Conservation (phyloP, 257 asterid genomes). For the Fraxinus quadrangulata region DNA sequence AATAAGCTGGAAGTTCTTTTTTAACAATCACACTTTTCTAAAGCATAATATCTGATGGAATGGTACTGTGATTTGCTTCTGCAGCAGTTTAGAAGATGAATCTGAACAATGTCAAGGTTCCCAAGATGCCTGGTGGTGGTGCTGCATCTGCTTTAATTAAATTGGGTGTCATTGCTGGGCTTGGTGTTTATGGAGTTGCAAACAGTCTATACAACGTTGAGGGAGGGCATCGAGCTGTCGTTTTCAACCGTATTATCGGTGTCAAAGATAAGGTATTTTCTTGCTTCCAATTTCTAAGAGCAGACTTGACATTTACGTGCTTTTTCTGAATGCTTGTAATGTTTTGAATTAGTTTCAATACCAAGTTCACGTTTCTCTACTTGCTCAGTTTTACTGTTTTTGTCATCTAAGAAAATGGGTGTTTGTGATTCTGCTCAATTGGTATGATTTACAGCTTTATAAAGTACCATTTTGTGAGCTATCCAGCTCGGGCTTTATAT, state of each 20-base stretch:
- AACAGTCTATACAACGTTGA: slow-evolving; percentile 92
- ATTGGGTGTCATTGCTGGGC: not conserved
- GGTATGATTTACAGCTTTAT: not conserved
- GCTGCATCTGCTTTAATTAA: slow-evolving; percentile 30
- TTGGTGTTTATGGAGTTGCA: not conserved
- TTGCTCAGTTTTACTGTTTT: slow-evolving; percentile 10
- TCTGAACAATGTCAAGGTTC: slow-evolving; percentile 67
- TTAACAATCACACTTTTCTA: slow-evolving; percentile 8
- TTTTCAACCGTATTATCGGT: slow-evolving; percentile 19
- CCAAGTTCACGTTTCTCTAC: not conserved
- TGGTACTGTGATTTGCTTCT: slow-evolving; percentile 6
- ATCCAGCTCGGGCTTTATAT: not conserved
- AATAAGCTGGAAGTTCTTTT: not conserved
- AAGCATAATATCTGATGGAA: not conserved
- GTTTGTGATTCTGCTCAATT: not conserved
- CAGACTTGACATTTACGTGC: slow-evolving; percentile 10
- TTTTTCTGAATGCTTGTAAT: not conserved
- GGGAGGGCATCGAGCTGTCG: slow-evolving; percentile 92
- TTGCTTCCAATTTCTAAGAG: slow-evolving; percentile 1
- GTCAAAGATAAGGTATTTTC: slow-evolving; percentile 18
- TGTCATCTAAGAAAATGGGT: not conserved
- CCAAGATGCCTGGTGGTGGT: slow-evolving; percentile 78
- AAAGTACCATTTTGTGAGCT: not conserved
- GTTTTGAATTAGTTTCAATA: slow-evolving; percentile 8
- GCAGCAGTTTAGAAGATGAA: slow-evolving; percentile 57